Evolutionary conservation across 179 eudicot species (phyloP).

Genomic region (Corrigiola litoralis): DNA sequence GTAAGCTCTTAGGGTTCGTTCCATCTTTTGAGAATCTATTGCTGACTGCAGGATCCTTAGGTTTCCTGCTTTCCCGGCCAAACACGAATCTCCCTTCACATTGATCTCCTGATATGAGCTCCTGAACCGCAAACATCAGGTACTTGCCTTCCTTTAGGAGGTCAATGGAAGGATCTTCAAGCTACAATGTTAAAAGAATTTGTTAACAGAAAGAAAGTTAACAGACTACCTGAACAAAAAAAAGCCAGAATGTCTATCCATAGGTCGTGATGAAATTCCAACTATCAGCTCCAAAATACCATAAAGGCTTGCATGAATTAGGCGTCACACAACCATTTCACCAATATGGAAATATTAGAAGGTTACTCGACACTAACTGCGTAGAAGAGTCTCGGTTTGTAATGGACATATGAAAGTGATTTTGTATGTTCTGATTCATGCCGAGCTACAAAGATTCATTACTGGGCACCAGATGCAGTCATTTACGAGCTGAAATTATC

Average conservation of each 20-base stretch:
- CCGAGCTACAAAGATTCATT: no score
- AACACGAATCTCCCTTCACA: conserved; percentile 94
- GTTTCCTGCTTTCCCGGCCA: conserved; percentile 80
- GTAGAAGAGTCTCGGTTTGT: no score
- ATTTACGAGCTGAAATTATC: neutral
- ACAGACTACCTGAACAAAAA: no score
- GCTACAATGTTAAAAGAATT: conserved; percentile 42
- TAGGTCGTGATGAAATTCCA: no score
- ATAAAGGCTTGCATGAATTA: no score
- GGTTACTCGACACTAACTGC: no score
- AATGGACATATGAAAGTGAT: no score
- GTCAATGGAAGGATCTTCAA: conserved; percentile 69
- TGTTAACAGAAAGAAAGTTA: neutral
- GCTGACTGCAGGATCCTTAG: conserved; percentile 35
- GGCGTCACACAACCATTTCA: no score
- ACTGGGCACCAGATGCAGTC: neutral
- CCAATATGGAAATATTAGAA: no score
- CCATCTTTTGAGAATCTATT: conserved; percentile 76
- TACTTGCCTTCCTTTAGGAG: conserved; percentile 85
- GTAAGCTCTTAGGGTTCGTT: conserved; percentile 86
- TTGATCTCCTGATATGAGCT: conserved; percentile 81
- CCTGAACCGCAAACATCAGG: conserved; percentile 90
- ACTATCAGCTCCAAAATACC: no score
- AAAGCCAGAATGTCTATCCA: no score
- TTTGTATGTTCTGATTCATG: no score